Evolutionary conservation across 2,329 filamentous ascomycete species (phyloP), one percentile per base, ranked within the genome.

Genomic region (Hortaea werneckii): DNA sequence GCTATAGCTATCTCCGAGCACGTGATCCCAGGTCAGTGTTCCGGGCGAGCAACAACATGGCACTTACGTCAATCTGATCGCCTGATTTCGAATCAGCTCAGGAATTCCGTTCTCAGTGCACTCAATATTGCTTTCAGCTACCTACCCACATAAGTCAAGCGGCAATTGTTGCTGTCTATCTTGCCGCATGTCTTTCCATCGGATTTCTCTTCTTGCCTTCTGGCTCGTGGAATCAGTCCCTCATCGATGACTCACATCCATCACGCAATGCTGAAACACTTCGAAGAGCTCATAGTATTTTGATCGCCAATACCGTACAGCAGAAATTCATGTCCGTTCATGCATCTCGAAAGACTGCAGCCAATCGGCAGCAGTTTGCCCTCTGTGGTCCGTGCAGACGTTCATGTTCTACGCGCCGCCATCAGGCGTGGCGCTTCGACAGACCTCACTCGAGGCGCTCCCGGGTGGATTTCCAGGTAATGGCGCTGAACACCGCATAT

Each of bases 191-290:
- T 20, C 20, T 4, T 20, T 20, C 20, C 20, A 20, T 20, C 20
- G 20, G 20, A 20, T 20, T 20, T 20, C 20, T 2, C 20, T 20
- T 20, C 4, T 20, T 20, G 20, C 20, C 20, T 20, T 20, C 20
- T 20, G 20, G 20, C 20, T 20, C 20, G 20, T 20, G 20, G 20
- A 20, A 20, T 20, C 20, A 20, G 20, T 20, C 20, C 20, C 20
- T 20, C 20, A 20, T 4, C 20, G 20, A 44, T 51, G 51, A 54
- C 42, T 54, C 51, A 51, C 50, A 41, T 28, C 44, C n/a, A 42
- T 26, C 7, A 37, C 34, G 26, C 28, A 47, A 4, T 11, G 28
- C 12, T 47, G 49, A 51, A 49, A 51, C 49, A 42, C 41, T 44
- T 40, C 26, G 10, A 28, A 29, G 30, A 42, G 13, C 13, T 46